Evolutionary conservation across 192 early-diverging fungal genomes (phyloP).

Genomic region (Fimicolochytrium jonesii): DNA sequence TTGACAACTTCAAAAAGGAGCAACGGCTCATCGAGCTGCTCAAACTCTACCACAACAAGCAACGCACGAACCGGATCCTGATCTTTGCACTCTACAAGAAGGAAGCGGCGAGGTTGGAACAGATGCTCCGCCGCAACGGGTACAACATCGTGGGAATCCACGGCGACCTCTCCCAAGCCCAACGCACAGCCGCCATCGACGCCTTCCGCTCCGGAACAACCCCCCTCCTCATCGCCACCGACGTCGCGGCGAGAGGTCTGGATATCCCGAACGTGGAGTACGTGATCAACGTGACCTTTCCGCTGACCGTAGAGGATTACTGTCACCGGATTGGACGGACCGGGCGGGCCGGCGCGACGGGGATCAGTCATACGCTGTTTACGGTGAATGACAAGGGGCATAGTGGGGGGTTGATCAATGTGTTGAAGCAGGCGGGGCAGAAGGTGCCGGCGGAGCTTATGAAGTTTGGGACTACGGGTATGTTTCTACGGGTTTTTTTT

Average conservation of each 20-base stretch:
- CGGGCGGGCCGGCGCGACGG: constrained; percentile 87
- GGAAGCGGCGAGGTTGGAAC: constrained; percentile 82
- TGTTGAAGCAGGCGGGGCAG: constrained; percentile 83
- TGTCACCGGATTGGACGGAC: constrained; percentile 86
- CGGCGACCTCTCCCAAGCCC: constrained; percentile 84
- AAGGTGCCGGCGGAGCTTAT: constrained; percentile 79
- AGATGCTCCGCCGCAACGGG: constrained; percentile 64
- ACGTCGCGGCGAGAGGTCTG: constrained; percentile 30
- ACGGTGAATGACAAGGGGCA: constrained; percentile 80
- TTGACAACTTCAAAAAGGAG: constrained; percentile 76
- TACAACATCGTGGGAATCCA: constrained; percentile 84
- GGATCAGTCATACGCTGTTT: constrained; percentile 90
- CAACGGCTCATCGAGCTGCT: constrained; percentile 69
- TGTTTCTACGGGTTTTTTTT: background rate
- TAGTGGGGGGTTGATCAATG: constrained; percentile 80
- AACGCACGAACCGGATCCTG: constrained; percentile 80
- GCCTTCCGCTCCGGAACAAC: constrained; percentile 75
- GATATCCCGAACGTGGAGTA: constrained; percentile 83
- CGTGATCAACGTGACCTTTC: constrained; percentile 96
- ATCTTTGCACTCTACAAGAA: constrained; percentile 97
- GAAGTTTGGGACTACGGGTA: constrained; percentile 83
- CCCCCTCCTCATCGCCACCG: constrained; percentile 86
- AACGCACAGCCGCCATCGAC: constrained; percentile 73
- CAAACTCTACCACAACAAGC: constrained; percentile 68
- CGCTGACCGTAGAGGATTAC: constrained; percentile 91